A percentile compares a stretch with the other conserved stretches of the same genome.
phyloP scores from a whole-genome alignment of 805 yeast species.

The Pichia sporocuriosa region DNA sequence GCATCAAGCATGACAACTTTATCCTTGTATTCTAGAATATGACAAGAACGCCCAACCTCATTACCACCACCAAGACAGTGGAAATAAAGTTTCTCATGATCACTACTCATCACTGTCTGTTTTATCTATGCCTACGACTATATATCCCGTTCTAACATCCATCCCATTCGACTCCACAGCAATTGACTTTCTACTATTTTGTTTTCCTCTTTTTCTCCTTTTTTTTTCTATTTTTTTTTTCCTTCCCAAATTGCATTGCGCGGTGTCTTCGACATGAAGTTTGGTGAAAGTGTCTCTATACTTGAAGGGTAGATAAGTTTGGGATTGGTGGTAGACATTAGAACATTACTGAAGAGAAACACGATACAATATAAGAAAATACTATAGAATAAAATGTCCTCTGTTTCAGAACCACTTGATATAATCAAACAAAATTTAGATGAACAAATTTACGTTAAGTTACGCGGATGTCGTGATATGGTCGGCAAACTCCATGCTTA shows the following conservation, averaged over 20 bases:
- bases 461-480: slow-evolving; percentile 91
- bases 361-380: neutral
- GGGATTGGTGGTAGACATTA: too few species aligned
- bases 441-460: slow-evolving; percentile 78
- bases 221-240: too few species aligned
- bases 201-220: too few species aligned
- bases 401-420: slow-evolving; percentile 74
- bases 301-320: too few species aligned
- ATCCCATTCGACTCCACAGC: too few species aligned
- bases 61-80: slow-evolving; percentile 96
- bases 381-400: neutral
- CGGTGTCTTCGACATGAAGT: too few species aligned
- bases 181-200: too few species aligned
- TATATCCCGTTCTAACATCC: too few species aligned
- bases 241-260: too few species aligned
- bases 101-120: slow-evolving; percentile 10
- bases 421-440: slow-evolving; percentile 79
- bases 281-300: too few species aligned
- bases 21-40: slow-evolving; percentile 84
- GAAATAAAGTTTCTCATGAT: slow-evolving; percentile 46
- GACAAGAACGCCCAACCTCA: slow-evolving; percentile 97
- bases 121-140: too few species aligned
- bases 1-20: slow-evolving; percentile 96
- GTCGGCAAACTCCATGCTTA: slow-evolving; percentile 86
- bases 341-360: too few species aligned